Evolutionary conservation across 345 rosid species (phyloP), one percentile per base, ranked within the genome.

Genomic region (Mallotus nudiflorus): DNA sequence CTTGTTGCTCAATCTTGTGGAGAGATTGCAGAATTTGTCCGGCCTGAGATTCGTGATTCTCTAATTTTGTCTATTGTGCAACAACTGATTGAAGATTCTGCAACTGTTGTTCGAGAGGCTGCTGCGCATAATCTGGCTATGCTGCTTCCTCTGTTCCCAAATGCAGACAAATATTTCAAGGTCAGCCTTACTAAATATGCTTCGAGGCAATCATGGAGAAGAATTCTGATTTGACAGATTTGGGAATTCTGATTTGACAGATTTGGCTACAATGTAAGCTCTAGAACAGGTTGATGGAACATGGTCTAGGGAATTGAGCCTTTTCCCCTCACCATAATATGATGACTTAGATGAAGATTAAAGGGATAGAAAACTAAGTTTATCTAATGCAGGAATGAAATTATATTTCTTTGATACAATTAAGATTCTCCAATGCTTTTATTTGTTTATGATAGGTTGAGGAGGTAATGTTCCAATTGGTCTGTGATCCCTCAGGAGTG

Each of bases 1-100:
- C 88, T 91, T 79, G 98, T 94, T 74, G 98, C 98, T 74, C 98
- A 91, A 77, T 94, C 98, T 57, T 94, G 98, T 77, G 97, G 98
- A 71, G 83, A 94, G 86, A 96, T 94, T 81, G 98, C 96, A 73
- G 93, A 86, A 64, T 94, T 82, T 81, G 96, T 94, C 77, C 85
- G 95, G 67, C 96, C 92, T 22, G 98, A 90, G 83, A 94, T 91
- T 70, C 93, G 97, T 37, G 98, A 87, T 85, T 94, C 98, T 77
- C 96, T 94, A 61, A 94, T 94, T 73, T 83, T 94, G 75, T 94
- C 98, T 28, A 94, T 94, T 75, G 81, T 90, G 69, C 97, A 88
- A 80, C 98, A 94, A 80, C 86, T 91, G 57, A 66, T 94, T 52
- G 98, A 94, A 85, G 98, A 94, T 80, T 76, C 98, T 74, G 97